Base-by-base conservation (phyloP, 148 eudicot genomes). In the Cornus florida region DNA sequence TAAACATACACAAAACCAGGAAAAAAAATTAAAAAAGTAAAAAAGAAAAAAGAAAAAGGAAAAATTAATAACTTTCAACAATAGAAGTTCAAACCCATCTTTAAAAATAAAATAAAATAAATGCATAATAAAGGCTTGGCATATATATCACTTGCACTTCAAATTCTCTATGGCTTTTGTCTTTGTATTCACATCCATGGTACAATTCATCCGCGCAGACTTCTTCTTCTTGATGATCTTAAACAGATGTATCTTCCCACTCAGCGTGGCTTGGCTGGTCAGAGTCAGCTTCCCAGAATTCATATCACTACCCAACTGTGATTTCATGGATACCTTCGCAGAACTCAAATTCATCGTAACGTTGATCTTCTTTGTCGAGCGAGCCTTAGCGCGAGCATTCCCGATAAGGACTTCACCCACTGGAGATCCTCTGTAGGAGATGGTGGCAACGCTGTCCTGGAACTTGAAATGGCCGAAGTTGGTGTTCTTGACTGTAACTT, bases 401-500 rank as follows among this genome's bases (percentile, higher is more conserved):
- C 20, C 48, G 41, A 75, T 62, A 4, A 11, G 32, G 7, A 35
- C 32, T 9, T n/a, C 46, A 11, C 78, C 78, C 7, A 75, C 78
- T 10, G 32, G 23, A 20, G 41, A 14, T 19, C 70, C 78, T 31
- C 33, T 39, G 70, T 75, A 75, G 33, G 53, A 5, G 31, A 75
- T 19, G 2, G 43, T 14, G 17, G 66, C 41, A 0, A 57, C 12
- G 70, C 57, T 75, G 59, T 65, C 28, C 6, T 41, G 28, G 70
- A 75, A 75, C 22, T 75, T 64, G 78, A 59, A 75, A 32, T 65
- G 56, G 0, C 78, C 78, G n/a, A 75, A 75, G 39, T 75, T 75
- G 3, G 69, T 20, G 70, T 75, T 75, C 50, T 75, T 75, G 17
- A 75, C 70, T 19, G 69, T 62, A 12, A 75, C 56, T 65, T 17